Evolutionary conservation across 352 stramenopile species (phyloP).

Genomic region (Aphanomyces invadans): DNA sequence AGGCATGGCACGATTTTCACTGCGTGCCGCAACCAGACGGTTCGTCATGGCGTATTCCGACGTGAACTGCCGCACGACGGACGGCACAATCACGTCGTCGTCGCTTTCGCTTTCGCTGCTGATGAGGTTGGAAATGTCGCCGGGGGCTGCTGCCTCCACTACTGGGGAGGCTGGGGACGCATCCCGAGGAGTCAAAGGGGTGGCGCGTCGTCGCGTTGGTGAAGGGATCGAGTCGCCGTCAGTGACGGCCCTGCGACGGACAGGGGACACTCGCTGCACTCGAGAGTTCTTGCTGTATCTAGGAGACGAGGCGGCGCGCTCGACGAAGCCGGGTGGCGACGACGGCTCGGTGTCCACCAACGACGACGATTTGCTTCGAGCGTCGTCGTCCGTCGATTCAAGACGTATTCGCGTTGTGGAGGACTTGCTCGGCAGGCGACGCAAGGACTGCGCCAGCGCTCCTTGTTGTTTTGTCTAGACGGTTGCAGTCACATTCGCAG

Average conservation of each 20-base stretch:
- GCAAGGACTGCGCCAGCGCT: not conserved
- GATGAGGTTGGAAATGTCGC: constrained; percentile 66
- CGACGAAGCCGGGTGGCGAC: not conserved
- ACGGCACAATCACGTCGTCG: constrained; percentile 48
- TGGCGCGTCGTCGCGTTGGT: not conserved
- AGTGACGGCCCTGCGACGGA: not conserved
- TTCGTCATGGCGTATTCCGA: constrained; percentile 39
- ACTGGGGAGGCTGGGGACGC: too few relatives aligned
- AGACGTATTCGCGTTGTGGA: not conserved
- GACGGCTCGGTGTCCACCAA: not conserved
- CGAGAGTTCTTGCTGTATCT: not conserved
- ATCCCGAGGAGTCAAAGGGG: not conserved
- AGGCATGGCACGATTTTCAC: constrained; percentile 27
- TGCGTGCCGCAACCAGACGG: constrained; percentile 24
- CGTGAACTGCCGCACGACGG: constrained; percentile 35
- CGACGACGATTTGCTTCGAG: not conserved
- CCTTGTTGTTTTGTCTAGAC: not conserved
- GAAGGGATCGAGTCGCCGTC: not conserved
- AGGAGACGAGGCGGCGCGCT: not conserved
- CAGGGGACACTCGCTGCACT: not conserved
- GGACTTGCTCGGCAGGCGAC: not conserved
- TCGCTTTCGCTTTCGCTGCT: constrained; percentile 72
- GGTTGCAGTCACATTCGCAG: not conserved
- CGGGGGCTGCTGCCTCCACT: too few relatives aligned
- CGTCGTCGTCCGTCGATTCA: not conserved